Evolutionary conservation across 768 basidiomycete genomes (phyloP), one percentile per base, ranked within the genome.

Genomic region (Russula sp.): DNA sequence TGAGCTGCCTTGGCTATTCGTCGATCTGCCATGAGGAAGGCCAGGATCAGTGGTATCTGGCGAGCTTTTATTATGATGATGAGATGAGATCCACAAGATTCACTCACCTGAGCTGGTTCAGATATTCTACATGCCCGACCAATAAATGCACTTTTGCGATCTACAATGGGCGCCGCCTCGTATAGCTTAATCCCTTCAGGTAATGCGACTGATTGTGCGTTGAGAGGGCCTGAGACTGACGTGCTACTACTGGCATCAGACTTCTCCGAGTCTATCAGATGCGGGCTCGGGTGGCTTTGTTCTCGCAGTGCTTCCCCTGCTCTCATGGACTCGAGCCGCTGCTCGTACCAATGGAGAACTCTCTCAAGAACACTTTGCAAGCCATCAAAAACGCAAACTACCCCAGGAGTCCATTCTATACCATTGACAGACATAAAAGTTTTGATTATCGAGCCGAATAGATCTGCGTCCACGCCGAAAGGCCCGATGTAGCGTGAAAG

Each of bases 361-460:
- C 78, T 77, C 53, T 92, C 90, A 34, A 88, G 73, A 11, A 90
- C 83, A 69, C 79, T 84, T 74, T 93, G 90, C 30, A 94, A 74
- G 13, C 93, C 93, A 67, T 95, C 93, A 71, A 94, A 95, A 14
- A 94, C 88, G 67, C 90, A 92, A 20, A 94, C 86, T 1, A 78
- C 79, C 34, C 86, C 91, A 26, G 82, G 78, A 3, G 79, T 77
- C 85, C 89, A 95, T 67, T 92, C 88, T n/a, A 91, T 81, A 8
- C 88, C 90, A 59, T 80, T 82, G 24, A 79, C 71, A 4, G 92
- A 92, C 60, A 94, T 92, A 73, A 83, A 95, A 0, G 89, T 94
- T 44, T 89, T 83, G 22, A 94, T 78, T 40, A 93, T 80, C 1
- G 82, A 81, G 26, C 90, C 91, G 71, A 94, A 95, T 20, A 94